Conservation (phyloP, 768 basidiomycete genomes). For the Rubroboletus pulcherrimus region DNA sequence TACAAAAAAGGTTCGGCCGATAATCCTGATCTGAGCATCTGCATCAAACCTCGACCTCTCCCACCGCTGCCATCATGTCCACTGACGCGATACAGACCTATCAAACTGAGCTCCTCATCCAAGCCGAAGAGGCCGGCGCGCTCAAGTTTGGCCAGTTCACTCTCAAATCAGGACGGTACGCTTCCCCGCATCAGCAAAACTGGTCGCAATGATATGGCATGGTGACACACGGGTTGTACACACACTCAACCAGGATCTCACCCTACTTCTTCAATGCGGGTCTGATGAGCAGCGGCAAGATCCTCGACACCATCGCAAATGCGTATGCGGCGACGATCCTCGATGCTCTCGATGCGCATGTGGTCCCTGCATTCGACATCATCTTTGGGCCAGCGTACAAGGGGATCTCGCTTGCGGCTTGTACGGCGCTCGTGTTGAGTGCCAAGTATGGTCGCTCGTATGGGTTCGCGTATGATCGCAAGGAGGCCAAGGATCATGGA, state of each 20-base stretch:
- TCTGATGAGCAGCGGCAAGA: constrained; percentile 76
- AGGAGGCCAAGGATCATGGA: constrained; percentile 94
- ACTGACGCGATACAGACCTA: constrained; percentile 39
- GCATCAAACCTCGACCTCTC: background rate
- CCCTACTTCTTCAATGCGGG: constrained; percentile 99
- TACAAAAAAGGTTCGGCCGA: constrained; percentile 4
- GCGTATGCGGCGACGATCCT: constrained; percentile 86
- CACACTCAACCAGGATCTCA: constrained; percentile 52
- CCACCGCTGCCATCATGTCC: constrained; percentile 15
- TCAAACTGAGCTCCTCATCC: constrained; percentile 64
- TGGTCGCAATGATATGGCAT: background rate
- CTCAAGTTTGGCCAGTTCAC: constrained; percentile 91
- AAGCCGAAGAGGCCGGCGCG: constrained; percentile 65
- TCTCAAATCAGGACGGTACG: constrained; percentile 92
- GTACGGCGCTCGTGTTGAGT: constrained; percentile 73
- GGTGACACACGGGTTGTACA: background rate
- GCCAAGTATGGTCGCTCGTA: constrained; percentile 61
- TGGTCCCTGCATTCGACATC: constrained; percentile 60
- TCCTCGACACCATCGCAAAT: constrained; percentile 69
- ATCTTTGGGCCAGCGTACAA: constrained; percentile 98
- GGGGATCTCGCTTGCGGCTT: constrained; percentile 89
- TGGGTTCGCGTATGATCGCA: constrained; percentile 89
- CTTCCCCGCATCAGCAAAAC: constrained; percentile 2
- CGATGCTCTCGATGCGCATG: constrained; percentile 30
- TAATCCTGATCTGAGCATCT: background rate